Evolutionary conservation across 768 basidiomycete genomes (phyloP), one percentile per base, ranked within the genome.

Genomic region (Amanita thiersii): DNA sequence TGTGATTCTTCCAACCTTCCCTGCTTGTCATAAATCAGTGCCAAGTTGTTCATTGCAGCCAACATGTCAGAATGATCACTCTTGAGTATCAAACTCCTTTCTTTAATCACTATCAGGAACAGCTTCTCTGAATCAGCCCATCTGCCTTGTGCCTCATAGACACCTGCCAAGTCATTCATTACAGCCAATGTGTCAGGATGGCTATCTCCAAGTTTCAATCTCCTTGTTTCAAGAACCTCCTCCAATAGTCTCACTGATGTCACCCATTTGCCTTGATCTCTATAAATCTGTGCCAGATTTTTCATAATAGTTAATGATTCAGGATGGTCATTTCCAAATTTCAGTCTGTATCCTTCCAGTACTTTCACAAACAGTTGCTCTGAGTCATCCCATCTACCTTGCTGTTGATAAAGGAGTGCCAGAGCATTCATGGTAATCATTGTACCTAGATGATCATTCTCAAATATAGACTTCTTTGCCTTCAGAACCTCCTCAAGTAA

Each of bases 171-270:
- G 12, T 34, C 15, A 11, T 32, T 9, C 44, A 45, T 39, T 7
- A 31, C 19, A 3, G 12, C 15, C n/a, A 46, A 26, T 10, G 40
- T 31, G 11, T 42, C 25, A 12, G 40, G 45, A 46, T 46, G 45
- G 4, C 37, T 35, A 4, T 7, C 12, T 20, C 45, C 45, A 20
- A 36, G 7, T 17, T n/a, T 9, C 25, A 10, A 18, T 29, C 29
- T 36, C 5, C 11, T 31, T 15, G 12, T 24, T 6, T 46, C 25
- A 21, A 46, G 4, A n/a, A 37, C 32, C 28, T 42, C 4, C 2
- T 19, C 19, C 32, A 34, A 7, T 2, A 46, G 17, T 18, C 10
- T 14, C 24, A 20, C 45, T 43, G 15, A 15, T 15, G 14, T 42
- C 0, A 26, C 40, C 40, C 40, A 42, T 18, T 42, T 33, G 6